Evolutionary conservation across 768 basidiomycete species (phyloP).

Genomic region (Agrocybe chaxingu): DNA sequence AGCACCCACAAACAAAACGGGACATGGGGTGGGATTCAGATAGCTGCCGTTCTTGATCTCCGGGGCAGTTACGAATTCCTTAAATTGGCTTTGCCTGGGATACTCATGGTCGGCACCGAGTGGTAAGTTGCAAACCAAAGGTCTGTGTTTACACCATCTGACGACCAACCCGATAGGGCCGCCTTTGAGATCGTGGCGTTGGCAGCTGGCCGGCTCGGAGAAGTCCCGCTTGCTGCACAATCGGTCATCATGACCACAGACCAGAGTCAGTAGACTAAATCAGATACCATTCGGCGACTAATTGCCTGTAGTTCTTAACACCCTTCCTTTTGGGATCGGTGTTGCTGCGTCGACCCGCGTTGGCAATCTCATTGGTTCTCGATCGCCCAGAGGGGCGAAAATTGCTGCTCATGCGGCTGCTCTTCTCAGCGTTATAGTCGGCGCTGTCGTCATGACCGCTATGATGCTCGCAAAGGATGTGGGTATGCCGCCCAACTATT

Average conservation of each 20-base stretch:
- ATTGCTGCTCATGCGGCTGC: constrained; percentile 62
- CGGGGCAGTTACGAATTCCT: constrained; percentile 56
- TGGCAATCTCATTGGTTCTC: constrained; percentile 68
- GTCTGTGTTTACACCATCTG: too few relatives aligned
- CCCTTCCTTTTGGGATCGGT: constrained; percentile 74
- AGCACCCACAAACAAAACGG: constrained; percentile 50
- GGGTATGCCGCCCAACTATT: constrained; percentile 11
- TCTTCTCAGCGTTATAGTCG: constrained; percentile 58
- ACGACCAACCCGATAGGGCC: constrained; percentile 43
- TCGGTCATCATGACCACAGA: constrained; percentile 81
- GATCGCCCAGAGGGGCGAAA: constrained; percentile 49
- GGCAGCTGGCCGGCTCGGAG: constrained; percentile 68
- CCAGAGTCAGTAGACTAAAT: constrained; percentile 45
- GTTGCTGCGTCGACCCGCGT: constrained; percentile 72
- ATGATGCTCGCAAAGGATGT: constrained; percentile 60
- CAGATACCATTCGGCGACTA: neutral
- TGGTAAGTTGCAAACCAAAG: constrained; percentile 41
- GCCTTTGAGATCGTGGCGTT: constrained; percentile 82
- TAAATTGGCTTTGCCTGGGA: constrained; percentile 69
- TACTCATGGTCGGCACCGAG: constrained; percentile 78
- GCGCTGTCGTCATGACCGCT: constrained; percentile 53
- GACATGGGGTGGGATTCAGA: constrained; percentile 63
- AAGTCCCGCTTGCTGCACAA: constrained; percentile 69
- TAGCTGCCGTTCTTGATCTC: constrained; percentile 39
- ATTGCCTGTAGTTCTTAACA: constrained; percentile 52